phyloP scores from a whole-genome alignment of 371 early-diverging fungal species.

The Parasitella parasitica region DNA sequence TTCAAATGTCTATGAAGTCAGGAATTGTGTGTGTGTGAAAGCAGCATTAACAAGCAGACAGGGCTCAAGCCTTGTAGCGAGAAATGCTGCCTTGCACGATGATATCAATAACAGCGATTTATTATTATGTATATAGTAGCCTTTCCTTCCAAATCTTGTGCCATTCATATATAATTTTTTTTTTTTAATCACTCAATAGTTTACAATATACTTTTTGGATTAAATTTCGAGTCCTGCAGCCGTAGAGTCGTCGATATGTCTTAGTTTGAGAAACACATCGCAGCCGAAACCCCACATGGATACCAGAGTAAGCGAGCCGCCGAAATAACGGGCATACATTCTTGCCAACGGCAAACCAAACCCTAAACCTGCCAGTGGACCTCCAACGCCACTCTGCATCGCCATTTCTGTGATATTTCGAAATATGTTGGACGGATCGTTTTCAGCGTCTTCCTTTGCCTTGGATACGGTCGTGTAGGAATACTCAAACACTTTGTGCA shows the following conservation, averaged over 20 bases:
- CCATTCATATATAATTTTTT: too few species aligned
- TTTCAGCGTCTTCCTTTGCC: conserved; percentile 44
- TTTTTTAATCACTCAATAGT: too few species aligned
- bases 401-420: conserved; percentile 62
- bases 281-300: conserved; percentile 89
- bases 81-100: too few species aligned
- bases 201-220: too few species aligned
- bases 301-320: conserved; percentile 84
- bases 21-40: too few species aligned
- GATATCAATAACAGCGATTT: too few species aligned
- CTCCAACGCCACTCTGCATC: conserved; percentile 85
- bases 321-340: conserved; percentile 94
- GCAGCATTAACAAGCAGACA: too few species aligned
- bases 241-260: conserved; percentile 71
- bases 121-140: too few species aligned
- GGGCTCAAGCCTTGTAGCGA: too few species aligned
- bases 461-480: conserved; percentile 88
- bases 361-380: conserved; percentile 76
- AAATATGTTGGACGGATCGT: conserved; percentile 53
- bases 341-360: conserved; percentile 90
- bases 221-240: conserved; percentile 51
- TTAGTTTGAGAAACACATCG: conserved; percentile 89
- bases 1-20: too few species aligned
- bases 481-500: conserved; percentile 87
- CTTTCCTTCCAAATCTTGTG: too few species aligned